phyloP scores from a whole-genome alignment of 257 asterid genomes.

The Solanum habrochaites region DNA sequence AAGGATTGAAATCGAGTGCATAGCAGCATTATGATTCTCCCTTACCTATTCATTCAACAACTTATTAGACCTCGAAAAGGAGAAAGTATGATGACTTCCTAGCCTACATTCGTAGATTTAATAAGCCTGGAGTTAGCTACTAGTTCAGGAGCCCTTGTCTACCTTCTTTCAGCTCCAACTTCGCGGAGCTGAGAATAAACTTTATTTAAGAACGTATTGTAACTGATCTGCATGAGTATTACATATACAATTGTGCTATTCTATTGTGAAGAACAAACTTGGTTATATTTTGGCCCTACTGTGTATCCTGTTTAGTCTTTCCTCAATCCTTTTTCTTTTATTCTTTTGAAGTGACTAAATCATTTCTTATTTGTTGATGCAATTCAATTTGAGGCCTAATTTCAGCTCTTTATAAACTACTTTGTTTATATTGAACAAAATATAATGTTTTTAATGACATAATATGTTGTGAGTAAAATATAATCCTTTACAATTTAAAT shows the following conservation, averaged over 20 bases:
- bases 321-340: background rate
- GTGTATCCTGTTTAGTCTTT: background rate
- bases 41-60: background rate
- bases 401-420: background rate
- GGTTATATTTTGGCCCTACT: background rate
- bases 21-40: slow-evolving; percentile 32
- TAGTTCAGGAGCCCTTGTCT: background rate
- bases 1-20: slow-evolving; percentile 78
- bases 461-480: too few species aligned
- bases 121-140: background rate
- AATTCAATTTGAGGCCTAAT: background rate
- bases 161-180: background rate
- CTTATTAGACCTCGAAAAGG: background rate
- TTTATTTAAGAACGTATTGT: background rate
- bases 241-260: background rate
- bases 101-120: background rate
- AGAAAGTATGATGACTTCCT: background rate
- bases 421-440: too few species aligned
- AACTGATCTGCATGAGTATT: background rate
- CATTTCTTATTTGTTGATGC: background rate
- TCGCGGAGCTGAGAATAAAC: background rate
- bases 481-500: too few species aligned
- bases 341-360: background rate
- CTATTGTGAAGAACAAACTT: background rate
- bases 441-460: too few species aligned